A percentile compares a stretch with the other conserved stretches of the same genome.
Conservation (phyloP, 192 early-diverging fungal species). For the Linnemannia zychae region DNA sequence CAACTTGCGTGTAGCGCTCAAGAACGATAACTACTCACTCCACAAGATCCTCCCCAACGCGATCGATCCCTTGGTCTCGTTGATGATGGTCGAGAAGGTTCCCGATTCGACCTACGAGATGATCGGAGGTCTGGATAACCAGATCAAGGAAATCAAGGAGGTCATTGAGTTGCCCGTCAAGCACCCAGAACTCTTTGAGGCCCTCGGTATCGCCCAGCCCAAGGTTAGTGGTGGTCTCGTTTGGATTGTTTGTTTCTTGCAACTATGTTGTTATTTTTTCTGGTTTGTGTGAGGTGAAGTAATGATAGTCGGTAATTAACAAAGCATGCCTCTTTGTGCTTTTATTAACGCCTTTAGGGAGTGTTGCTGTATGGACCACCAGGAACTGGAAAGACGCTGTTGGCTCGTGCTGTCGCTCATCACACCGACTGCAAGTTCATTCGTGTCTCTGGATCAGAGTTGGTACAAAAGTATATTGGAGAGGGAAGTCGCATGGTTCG, state of each 20-base stretch:
- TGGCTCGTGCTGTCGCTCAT: conserved; percentile 93
- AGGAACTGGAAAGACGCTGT: conserved; percentile 89
- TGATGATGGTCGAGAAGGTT: conserved; percentile 99
- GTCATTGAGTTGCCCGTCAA: conserved; percentile 99
- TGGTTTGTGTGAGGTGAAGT: not conserved
- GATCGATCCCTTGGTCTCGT: conserved; percentile 98
- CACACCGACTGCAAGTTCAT: conserved; percentile 95
- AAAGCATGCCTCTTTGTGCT: not conserved
- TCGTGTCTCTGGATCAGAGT: conserved; percentile 90
- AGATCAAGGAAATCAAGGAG: conserved; percentile 99
- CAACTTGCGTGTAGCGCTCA: conserved; percentile 93
- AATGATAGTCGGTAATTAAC: not conserved
- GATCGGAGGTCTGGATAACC: conserved; percentile 98
- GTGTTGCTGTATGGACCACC: conserved; percentile 94
- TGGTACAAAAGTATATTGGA: conserved; percentile 95
- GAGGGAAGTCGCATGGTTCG: conserved; percentile 94
- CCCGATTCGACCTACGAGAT: conserved; percentile 99
- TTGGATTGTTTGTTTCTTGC: not conserved
- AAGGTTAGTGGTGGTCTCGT: conserved; percentile 72
- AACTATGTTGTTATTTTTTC: not conserved
- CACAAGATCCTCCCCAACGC: conserved; percentile 98
- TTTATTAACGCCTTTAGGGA: conserved; percentile 61
- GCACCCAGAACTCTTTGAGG: conserved; percentile 98
- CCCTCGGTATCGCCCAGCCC: conserved; percentile 98
- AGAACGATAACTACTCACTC: conserved; percentile 92